phyloP scores from a whole-genome alignment of 2,329 filamentous ascomycete species.

The Dactylellina leptospora region DNA sequence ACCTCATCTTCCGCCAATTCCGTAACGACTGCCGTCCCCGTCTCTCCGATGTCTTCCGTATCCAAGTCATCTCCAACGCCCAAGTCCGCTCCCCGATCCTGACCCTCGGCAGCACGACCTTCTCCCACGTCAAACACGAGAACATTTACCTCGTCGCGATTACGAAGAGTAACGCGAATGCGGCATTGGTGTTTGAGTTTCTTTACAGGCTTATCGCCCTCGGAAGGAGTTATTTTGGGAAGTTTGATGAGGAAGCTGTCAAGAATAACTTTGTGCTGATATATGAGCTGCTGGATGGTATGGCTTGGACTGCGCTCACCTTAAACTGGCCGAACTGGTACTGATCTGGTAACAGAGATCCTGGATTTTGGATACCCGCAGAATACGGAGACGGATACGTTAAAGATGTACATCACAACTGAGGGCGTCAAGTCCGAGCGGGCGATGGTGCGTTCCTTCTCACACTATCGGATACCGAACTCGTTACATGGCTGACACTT shows the following conservation, averaged over 20 bases:
- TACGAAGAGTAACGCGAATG: constrained; percentile 99
- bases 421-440: constrained; percentile 95
- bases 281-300: constrained; percentile 94
- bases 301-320: constrained; percentile 7
- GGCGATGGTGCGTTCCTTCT: constrained; percentile 64
- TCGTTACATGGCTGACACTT: constrained; percentile 33
- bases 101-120: constrained; percentile 95
- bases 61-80: constrained; percentile 98
- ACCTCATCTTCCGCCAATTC: constrained; percentile 98
- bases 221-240: constrained; percentile 95
- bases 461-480: background rate
- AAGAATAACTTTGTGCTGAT: constrained; percentile 99
- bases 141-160: constrained; percentile 98
- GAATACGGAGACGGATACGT: constrained; percentile 96
- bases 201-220: constrained; percentile 89
- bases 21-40: constrained; percentile 97
- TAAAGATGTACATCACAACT: constrained; percentile 99
- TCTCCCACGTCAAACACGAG: constrained; percentile 99
- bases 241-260: constrained; percentile 98
- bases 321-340: background rate
- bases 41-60: constrained; percentile 98
- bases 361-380: constrained; percentile 99
- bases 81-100: constrained; percentile 97
- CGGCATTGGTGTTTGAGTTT: constrained; percentile 96
- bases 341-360: constrained; percentile 72